Conservation (phyloP, 805 yeast species). For the Jamesozyma lodderae region DNA sequence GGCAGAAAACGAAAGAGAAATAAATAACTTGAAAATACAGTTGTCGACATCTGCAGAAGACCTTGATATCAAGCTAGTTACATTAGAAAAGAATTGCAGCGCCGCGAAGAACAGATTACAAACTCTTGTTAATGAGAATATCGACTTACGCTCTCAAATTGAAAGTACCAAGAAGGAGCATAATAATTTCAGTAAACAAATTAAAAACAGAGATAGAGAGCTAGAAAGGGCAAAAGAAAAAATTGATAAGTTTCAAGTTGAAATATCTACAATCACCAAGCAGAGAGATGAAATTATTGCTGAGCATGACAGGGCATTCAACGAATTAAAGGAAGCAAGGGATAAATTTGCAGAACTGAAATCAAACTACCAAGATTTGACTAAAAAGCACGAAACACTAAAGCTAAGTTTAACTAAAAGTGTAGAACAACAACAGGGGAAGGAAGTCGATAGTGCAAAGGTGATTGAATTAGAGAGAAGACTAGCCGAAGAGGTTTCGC, state of each 20-base stretch:
- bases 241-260: constrained; percentile 19
- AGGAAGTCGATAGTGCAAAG: constrained; percentile 35
- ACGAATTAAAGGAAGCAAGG: constrained; percentile 24
- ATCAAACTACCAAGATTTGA: constrained; percentile 31
- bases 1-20: constrained; percentile 28
- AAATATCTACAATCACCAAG: constrained; percentile 20
- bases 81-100: constrained; percentile 27
- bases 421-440: constrained; percentile 30
- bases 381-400: constrained; percentile 31
- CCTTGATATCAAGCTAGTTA: constrained; percentile 31
- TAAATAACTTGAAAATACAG: constrained; percentile 27
- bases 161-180: constrained; percentile 31
- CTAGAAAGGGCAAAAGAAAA: constrained; percentile 24
- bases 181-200: constrained; percentile 28
- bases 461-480: constrained; percentile 32
- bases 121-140: constrained; percentile 37
- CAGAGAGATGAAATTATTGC: constrained; percentile 26
- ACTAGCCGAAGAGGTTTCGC: constrained; percentile 25
- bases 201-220: constrained; percentile 32
- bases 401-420: constrained; percentile 27
- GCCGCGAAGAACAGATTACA: constrained; percentile 33
- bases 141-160: constrained; percentile 34
- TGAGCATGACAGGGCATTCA: constrained; percentile 23
- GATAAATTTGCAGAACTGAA: constrained; percentile 20
- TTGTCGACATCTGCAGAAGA: constrained; percentile 26